Evolutionary conservation across 2,329 filamentous ascomycete species (phyloP), one percentile per base, ranked within the genome.

Genomic region (Clarireedia sp.): DNA sequence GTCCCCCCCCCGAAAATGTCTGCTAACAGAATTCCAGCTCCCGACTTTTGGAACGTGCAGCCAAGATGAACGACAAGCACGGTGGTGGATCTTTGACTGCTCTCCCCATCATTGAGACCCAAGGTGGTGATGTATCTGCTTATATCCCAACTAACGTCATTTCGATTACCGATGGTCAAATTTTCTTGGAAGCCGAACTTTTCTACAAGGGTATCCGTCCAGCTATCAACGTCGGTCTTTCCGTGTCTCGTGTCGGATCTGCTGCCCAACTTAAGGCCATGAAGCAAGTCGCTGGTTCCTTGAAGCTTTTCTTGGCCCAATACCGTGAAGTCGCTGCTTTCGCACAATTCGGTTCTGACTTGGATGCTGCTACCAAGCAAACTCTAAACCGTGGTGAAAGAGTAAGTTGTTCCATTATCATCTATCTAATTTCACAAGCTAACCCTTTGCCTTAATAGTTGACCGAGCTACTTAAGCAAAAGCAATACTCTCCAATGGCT

Each of bases 131-230:
- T 78, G 94, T 99, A 72, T 97, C 94, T 69, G 94, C 94, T 69
- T 99, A 97, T 79, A 97, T 99, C 84, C 94, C 94, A 70, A 99
- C 94, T 79, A 99, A 97, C 83, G 94, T 97, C 79, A 99, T 99
- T 85, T 97, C 92, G 75, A 99, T 99, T 73, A 99, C 94, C 69
- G 94, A 97, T 72, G 94, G 94, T 63, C 94, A 99, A 81, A 97
- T 99, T 78, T 99, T 99, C 89, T 83, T 99, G 81, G 94, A 99
- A 80, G 78, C 92, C 67, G 94, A 99, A 78, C 83, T 97, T 65
- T 99, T 97, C 88, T 97, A 96, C 90, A 99, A 99, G 89, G 94
- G 94, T 95, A 80, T 99, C 78, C 92, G 94, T 73, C 94, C 94
- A 70, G 94, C 94, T 80, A 99, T 99, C 78, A 99, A 99, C 85